Evolutionary conservation across 2,329 filamentous ascomycete genomes (phyloP).

Genomic region (Cladosporium cucumerinum): DNA sequence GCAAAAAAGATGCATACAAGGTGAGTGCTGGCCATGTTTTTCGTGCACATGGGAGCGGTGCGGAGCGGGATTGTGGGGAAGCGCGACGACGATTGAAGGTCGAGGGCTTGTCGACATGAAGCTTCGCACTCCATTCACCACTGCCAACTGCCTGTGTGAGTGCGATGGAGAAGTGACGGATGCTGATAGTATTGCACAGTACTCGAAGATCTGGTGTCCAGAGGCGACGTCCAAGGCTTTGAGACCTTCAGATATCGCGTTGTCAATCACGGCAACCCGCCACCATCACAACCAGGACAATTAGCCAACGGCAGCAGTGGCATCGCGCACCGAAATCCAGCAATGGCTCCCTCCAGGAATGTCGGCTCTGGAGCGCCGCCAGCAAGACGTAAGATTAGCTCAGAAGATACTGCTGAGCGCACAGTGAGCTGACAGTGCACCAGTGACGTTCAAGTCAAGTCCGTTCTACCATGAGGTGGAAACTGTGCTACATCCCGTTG

Average conservation of each 20-base stretch:
- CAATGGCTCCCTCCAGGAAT: not conserved
- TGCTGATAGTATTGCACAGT: conserved; percentile 29
- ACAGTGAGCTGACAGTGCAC: not conserved
- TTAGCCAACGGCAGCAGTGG: not conserved
- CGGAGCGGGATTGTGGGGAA: conserved; percentile 7
- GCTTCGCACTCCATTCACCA: not conserved
- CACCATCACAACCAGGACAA: conserved; percentile 28
- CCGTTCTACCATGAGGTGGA: conserved; percentile 77
- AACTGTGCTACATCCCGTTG: conserved; percentile 61
- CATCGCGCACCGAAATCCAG: not conserved
- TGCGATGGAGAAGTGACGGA: not conserved
- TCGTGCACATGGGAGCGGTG: conserved; percentile 7
- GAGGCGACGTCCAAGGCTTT: conserved; percentile 36
- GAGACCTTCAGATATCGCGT: conserved; percentile 41
- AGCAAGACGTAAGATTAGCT: not conserved
- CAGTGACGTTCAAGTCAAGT: conserved; percentile 60
- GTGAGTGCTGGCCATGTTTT: conserved; percentile 47
- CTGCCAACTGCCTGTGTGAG: not conserved
- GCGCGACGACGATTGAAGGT: not conserved
- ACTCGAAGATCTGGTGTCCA: conserved; percentile 35
- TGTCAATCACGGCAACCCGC: conserved; percentile 39
- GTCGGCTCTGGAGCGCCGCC: conserved; percentile 19
- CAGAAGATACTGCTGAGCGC: not conserved
- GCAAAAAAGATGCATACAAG: conserved; percentile 70
- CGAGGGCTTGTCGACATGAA: not conserved